phyloP scores from a whole-genome alignment of 495 filamentous ascomycete genomes.

The Podospora tetraspora region DNA sequence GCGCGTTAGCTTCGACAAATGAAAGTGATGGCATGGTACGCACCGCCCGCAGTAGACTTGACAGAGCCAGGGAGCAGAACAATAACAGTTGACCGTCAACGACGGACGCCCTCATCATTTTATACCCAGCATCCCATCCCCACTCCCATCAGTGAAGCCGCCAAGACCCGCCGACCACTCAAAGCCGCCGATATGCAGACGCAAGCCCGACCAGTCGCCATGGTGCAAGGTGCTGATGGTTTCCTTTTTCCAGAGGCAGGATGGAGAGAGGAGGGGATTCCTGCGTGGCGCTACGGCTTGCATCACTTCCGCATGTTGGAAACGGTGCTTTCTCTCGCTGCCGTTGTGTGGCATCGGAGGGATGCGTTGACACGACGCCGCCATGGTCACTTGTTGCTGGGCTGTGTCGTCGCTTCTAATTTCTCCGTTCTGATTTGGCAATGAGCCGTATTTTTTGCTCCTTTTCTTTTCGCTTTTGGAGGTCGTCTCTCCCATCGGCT shows the following conservation, averaged over 20 bases:
- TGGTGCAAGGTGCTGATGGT: not conserved
- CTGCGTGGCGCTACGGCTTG: not conserved
- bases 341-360: not conserved
- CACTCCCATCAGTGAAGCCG: too few species aligned
- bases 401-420: too few species aligned
- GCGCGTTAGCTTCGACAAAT: too few species aligned
- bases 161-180: not conserved
- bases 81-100: not conserved
- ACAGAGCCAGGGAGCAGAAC: not conserved
- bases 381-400: too few species aligned
- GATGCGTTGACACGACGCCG: not conserved
- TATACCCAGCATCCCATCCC: not conserved
- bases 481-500: too few species aligned
- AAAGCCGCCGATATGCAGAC: not conserved
- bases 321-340: too few species aligned
- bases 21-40: not conserved
- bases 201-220: not conserved
- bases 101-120: not conserved
- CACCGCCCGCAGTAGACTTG: not conserved
- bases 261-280: not conserved
- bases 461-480: too few species aligned
- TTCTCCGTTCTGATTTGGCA: too few species aligned
- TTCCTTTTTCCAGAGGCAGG: not conserved
- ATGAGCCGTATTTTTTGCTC: too few species aligned
- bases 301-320: not conserved